phyloP scores from a whole-genome alignment of 352 stramenopile species.

The Globisporangium paddicum region DNA sequence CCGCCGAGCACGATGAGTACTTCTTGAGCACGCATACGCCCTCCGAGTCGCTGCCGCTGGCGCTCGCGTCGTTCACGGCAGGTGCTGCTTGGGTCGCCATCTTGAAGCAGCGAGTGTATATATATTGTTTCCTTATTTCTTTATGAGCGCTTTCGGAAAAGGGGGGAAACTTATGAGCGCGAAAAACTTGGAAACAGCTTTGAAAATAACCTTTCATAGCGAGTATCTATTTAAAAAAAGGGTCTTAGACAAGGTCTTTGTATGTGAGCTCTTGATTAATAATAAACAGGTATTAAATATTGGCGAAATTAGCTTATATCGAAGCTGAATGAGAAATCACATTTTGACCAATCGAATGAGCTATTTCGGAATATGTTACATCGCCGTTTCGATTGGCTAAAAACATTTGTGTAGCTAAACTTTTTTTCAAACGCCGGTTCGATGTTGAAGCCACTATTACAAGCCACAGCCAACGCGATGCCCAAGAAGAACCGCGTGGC shows the following conservation, averaged over 20 bases:
- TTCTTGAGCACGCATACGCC: conserved; percentile 13
- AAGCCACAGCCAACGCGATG: neutral
- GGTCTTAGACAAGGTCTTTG: too few species aligned
- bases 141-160: neutral
- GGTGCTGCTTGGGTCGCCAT: neutral
- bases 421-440: conserved; percentile 1
- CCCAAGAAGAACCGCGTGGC: conserved; percentile 1
- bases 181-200: neutral
- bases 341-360: neutral
- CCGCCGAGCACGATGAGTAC: conserved; percentile 12
- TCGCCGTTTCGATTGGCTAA: neutral
- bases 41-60: neutral
- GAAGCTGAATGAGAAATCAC: neutral
- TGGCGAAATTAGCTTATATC: neutral
- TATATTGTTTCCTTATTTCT: neutral
- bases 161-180: neutral
- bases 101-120: neutral
- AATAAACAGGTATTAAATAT: neutral
- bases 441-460: too few species aligned
- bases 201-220: too few species aligned
- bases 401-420: too few species aligned
- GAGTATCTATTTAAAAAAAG: too few species aligned
- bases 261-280: too few species aligned
- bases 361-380: neutral
- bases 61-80: neutral